Conservation (phyloP, 2,329 filamentous ascomycete species). For the Diplodia corticola region DNA sequence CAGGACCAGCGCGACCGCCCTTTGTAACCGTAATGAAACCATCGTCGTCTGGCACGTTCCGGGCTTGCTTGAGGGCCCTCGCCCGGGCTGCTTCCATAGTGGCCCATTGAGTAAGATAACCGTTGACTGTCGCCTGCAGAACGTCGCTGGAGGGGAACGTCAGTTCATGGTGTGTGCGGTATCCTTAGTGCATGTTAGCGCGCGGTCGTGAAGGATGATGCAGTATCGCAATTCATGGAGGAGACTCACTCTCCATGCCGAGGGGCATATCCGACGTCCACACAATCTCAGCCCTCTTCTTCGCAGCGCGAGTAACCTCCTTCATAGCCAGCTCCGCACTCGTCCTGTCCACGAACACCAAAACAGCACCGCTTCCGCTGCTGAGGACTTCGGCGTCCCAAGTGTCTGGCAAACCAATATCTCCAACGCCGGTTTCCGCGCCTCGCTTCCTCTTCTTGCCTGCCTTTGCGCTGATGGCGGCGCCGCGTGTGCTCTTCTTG, state of each 20-base stretch:
- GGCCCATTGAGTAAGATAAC: conserved; percentile 79
- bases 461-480: conserved; percentile 30
- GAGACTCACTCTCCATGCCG: conserved; percentile 55
- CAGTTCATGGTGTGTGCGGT: conserved; percentile 66
- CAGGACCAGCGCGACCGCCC: conserved; percentile 72
- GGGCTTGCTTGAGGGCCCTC: conserved; percentile 61
- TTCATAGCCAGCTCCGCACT: conserved; percentile 76
- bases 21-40: conserved; percentile 91
- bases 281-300: conserved; percentile 58
- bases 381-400: conserved; percentile 72
- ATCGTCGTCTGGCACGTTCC: conserved; percentile 86
- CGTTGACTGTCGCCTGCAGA: conserved; percentile 75
- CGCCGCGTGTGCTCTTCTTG: conserved; percentile 34
- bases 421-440: conserved; percentile 37
- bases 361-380: conserved; percentile 77
- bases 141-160: conserved; percentile 67
- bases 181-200: conserved; percentile 42
- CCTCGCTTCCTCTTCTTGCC: conserved; percentile 60
- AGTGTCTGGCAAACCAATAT: conserved; percentile 61
- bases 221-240: neutral
- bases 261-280: conserved; percentile 61
- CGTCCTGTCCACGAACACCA: conserved; percentile 78
- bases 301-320: conserved; percentile 64
- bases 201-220: neutral
- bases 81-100: conserved; percentile 67